Percentiles rank a stretch among this genome's conserved stretches.
phyloP scores from a whole-genome alignment of 176 grass and related monocot genomes.

The Oryza meyeriana region DNA sequence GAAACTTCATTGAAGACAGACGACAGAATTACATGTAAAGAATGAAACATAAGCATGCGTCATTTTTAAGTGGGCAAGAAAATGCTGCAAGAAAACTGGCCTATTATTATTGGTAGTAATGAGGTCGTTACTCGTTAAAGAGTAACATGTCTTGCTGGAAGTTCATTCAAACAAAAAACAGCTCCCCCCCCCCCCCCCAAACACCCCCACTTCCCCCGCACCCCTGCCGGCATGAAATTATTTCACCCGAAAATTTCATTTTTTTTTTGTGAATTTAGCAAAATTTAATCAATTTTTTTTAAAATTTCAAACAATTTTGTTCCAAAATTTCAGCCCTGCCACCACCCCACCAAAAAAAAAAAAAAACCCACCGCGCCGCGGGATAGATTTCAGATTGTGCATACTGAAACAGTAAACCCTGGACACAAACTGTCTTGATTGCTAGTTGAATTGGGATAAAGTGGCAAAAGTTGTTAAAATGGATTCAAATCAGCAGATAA shows the following conservation, averaged over 20 bases:
- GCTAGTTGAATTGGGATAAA: not conserved
- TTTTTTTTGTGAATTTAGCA: no score
- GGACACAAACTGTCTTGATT: not conserved
- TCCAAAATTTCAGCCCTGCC: no score
- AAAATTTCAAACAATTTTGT: no score
- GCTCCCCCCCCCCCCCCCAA: no score
- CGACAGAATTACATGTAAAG: not conserved
- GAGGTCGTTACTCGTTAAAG: not conserved
- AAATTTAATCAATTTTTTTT: no score
- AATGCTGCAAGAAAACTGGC: not conserved
- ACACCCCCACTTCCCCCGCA: no score
- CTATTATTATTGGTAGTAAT: not conserved
- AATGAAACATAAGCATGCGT: not conserved
- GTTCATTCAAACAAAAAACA: not conserved
- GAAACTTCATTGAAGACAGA: not conserved
- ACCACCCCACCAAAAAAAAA: no score
- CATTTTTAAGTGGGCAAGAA: not conserved
- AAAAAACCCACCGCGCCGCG: no score
- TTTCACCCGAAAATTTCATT: no score
- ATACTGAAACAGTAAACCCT: no score
- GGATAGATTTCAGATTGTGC: no score
- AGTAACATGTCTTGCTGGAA: not conserved
- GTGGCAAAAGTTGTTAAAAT: not conserved
- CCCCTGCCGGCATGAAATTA: no score
- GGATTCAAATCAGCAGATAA: not conserved